Percentiles rank a stretch among this genome's conserved stretches.
Evolutionary conservation across 2,329 filamentous ascomycete species (phyloP).

Genomic region (Seiridium cupressi): DNA sequence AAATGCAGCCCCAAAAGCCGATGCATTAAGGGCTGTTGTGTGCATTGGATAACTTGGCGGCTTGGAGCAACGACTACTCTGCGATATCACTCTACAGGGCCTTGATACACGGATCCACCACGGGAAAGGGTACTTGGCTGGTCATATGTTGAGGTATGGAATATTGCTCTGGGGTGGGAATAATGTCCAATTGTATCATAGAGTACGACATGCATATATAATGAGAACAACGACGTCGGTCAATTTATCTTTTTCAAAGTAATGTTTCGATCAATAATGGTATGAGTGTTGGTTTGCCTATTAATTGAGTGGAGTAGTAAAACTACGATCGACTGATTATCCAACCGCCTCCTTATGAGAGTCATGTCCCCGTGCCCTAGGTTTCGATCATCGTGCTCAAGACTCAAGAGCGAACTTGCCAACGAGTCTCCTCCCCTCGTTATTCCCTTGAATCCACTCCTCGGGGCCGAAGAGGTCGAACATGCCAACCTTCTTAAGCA

Average conservation of each 20-base stretch:
- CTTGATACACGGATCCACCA: too few relatives aligned
- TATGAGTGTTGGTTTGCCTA: too few relatives aligned
- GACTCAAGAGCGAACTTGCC: constrained; percentile 16
- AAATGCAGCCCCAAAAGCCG: not conserved
- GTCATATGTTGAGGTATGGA: too few relatives aligned
- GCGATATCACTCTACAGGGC: too few relatives aligned
- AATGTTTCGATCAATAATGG: too few relatives aligned
- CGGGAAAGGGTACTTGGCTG: too few relatives aligned
- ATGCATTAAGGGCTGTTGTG: not conserved
- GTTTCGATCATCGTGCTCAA: not conserved
- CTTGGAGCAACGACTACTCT: too few relatives aligned
- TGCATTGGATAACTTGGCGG: too few relatives aligned
- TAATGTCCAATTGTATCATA: not conserved
- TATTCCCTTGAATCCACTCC: constrained; percentile 22
- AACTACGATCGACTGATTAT: too few relatives aligned
- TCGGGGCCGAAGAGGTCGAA: constrained; percentile 24
- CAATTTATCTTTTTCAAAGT: too few relatives aligned
- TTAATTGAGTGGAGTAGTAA: too few relatives aligned
- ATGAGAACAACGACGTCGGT: not conserved
- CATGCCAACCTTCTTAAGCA: constrained; percentile 22
- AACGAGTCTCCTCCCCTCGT: constrained; percentile 20
- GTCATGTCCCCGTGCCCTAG: not conserved
- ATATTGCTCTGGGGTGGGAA: not conserved
- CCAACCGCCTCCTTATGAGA: too few relatives aligned
- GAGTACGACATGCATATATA: not conserved